Evolutionary conservation across 2,329 filamentous ascomycete genomes (phyloP), one percentile per base, ranked within the genome.

Genomic region (Mollisia scopiformis): DNA sequence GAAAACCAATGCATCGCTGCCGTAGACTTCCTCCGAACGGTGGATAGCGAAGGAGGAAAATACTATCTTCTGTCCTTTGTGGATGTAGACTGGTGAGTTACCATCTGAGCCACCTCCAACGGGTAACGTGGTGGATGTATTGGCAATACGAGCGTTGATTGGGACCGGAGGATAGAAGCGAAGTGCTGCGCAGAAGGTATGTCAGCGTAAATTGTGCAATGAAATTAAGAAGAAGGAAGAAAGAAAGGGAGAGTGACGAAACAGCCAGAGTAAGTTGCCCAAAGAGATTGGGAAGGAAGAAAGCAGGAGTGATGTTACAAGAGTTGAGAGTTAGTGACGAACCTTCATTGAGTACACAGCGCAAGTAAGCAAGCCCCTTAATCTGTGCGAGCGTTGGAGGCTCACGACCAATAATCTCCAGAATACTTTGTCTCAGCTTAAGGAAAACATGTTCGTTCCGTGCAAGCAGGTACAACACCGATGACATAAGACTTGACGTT

Each of bases 1-100:
- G 75, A 92, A 95, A 1, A 84, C 79, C 8, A 90, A 84, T 0
- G 86, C 88, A 62, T 92, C 88, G 0, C 81, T 70, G 1, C 89
- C 90, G 89, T 89, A 93, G 67, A 92, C 35, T 19, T 46, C 16
- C 2, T n/a, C 19, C 19, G 31, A 30, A 31, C 39, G 37, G 14
- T 47, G 37, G 2, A 27, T 56, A 14, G 53, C 46, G 8, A 21
- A 61, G 28, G 16, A 57, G 35, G 39, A 61, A 51, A 33, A 61
- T 37, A 27, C 30, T 1, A 58, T 35, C 19, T 23, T 58, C 13
- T 30, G 41, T 13, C 65, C 63, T 31, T 57, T 46, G 21, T 50
- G 33, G 7, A 67, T 53, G n/a, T 60, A 64, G 37, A 66, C 55
- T 31, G 63, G 63, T 3, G 57, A 39, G 13, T 27, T 55, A 21